Base-by-base conservation (phyloP, 164 flowering plant genomes). In the Stephania cephalantha region DNA sequence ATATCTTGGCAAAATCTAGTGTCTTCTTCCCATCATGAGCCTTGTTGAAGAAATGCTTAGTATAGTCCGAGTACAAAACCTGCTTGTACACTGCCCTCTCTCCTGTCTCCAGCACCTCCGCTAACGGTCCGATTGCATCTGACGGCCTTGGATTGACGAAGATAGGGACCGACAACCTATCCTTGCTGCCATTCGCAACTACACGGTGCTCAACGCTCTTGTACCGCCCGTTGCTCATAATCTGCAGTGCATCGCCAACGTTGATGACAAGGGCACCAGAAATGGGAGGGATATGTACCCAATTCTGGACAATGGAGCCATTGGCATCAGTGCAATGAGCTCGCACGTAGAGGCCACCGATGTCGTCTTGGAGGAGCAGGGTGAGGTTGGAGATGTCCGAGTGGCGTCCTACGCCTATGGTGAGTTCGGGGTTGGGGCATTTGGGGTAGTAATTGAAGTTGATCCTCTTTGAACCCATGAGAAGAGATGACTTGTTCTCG, bases 351-450 rank as follows among this genome's bases (percentile, higher is more conserved):
- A 88, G 88, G 9, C 90, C 77, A 31, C 77, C 71, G 1, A 75
- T 68, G 84, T 86, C 79, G 63, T 86, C 89, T 71, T 87, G 90
- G 5, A 87, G 84, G 78, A 88, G 88, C 55, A 88, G 15, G 5
- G 90, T 86, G 64, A 88, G 78, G 6, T 86, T 78, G 2, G 90
- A 85, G 2, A 86, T 77, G 46, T 88, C 89, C 0, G 89, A 85
- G 64, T 88, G 90, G 12, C 84, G 84, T 1, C 89, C 89, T 6
- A 84, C 85, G 13, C 87, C 90, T 0, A 80, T 81, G 0, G 89
- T 78, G 44, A 88, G 87, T 22, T 86, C 85, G 7, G 88, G 90
- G 66, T 85, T 85, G 0, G 90, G 90, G 70, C 89, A 88, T n/a
- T 30, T 79, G 6, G 90, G 90, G 46, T 88, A 86, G 82, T 84